Evolutionary conservation across 306 rosid species (phyloP), one percentile per base, ranked within the genome.

Genomic region (Albizia julibrissin): DNA sequence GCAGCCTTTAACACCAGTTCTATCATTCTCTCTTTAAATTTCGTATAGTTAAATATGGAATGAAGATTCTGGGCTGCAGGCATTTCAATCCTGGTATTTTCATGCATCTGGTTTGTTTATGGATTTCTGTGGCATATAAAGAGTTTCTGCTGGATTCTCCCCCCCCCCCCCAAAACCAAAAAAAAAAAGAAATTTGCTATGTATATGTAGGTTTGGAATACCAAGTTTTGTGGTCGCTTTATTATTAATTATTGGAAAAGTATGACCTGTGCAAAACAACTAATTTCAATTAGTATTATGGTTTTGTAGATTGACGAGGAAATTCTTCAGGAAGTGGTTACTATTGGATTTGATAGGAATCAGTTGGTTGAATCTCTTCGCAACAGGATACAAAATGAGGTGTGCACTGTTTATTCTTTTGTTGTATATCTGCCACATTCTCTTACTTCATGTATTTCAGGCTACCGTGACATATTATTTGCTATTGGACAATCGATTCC

Each of bases 381-480:
- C 54, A 89, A 88, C 85, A 91, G 94, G 89, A 75, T 85, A 24
- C 98, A 91, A 74, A 95, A 95, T 86, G 91, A 95, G 97, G 99
- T 93, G 78, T 64, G 86, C 14, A 37, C 58, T 75, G 70, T 69
- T 78, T 50, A 75, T 75, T 84, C 82, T 74, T 62, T 84, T 44
- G 70, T 12, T 44, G 44, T 33, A 3, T 39, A 22, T 31, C 69
- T 79, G 74, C 52, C 37, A 19, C 22, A 67, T 75, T 62, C 52
- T 50, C 87, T 89, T 34, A 82, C 62, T 77, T 49, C 59, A 26
- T 76, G 42, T 70, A 79, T 91, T 87, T 84, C 95, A 95, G 99
- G 99, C 91, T 81, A 95, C 99, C 24, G 98, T 95, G 29, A 91
- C 99, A 37, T 95, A 95, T 84, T 91, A 93, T 83, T 87, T 93